Base-by-base conservation (phyloP, 805 yeast genomes). In the Lipomyces sp. region DNA sequence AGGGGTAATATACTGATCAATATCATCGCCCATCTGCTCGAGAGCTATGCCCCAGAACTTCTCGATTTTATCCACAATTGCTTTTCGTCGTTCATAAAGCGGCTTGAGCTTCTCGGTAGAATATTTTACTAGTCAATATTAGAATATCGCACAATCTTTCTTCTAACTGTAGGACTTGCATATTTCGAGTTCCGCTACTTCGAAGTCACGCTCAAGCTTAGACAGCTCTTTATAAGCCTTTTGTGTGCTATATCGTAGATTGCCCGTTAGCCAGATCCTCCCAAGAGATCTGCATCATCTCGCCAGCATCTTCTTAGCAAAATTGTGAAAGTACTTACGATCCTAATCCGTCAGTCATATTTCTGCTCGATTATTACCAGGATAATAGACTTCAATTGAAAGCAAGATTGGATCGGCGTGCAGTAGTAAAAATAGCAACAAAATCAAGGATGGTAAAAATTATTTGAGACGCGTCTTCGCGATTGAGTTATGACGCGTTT, bases 31-130 rank as follows among this genome's bases (percentile, higher is more conserved):
- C 73, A 89, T 89, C 74, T 90, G 91, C 1, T 93, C 92, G 10
- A 94, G 78, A 0, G 90, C 97, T 62, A 89, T 84, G 73, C 90
- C 88, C 98, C 98, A 94, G 77, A 94, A 92, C 69, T 85, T 85
- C 1, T 93, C 92, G 54, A 92, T 84, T 3, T 81, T 75, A 3
- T 72, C 64, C 15, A 87, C 80, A n/a, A 83, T 77, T 5, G 73
- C 79, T 32, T 90, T 81, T 71, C 98, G 81, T 64, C 83, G 77
- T 4, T 75, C 80, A 74, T 86, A 91, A 6, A 90, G 80, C 24
- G 86, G 84, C 69, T 83, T 84, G 6, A 91, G 83, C 37, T 83
- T 66, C 64, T 70, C 64, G 32, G 69, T 63, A 11, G 70, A 70
- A 48, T 60, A 69, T 37, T 64, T 67, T 42, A 66, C 72, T 69